Conservation (phyloP, 1,284 basidiomycete species). For the Trichosporon coremiiforme region DNA sequence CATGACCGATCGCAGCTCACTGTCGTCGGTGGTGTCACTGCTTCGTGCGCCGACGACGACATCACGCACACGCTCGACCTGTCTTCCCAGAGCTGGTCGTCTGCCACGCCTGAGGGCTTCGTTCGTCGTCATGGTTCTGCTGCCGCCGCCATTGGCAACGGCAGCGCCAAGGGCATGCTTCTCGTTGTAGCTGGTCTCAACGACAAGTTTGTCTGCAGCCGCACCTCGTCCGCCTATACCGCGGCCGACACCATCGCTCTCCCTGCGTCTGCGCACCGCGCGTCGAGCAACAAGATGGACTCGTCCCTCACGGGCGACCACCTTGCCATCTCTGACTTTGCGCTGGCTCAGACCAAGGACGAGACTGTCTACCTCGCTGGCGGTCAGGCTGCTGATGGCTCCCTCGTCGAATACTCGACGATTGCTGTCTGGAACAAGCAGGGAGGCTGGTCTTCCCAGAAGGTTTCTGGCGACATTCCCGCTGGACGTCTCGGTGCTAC, state of each 20-base stretch:
- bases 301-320: conserved; percentile 43
- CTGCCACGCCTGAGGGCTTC: conserved; percentile 38
- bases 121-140: conserved; percentile 47
- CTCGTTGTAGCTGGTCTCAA: conserved; percentile 53
- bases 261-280: conserved; percentile 35
- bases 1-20: conserved; percentile 40
- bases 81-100: conserved; percentile 36
- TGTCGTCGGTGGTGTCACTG: conserved; percentile 52
- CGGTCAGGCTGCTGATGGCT: conserved; percentile 48
- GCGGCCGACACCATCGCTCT: conserved; percentile 44
- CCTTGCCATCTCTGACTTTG: conserved; percentile 53
- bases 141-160: conserved; percentile 39
- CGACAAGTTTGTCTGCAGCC: conserved; percentile 50
- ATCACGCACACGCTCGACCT: conserved; percentile 49
- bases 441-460: conserved; percentile 47
- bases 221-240: conserved; percentile 45
- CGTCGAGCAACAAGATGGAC: conserved; percentile 38
- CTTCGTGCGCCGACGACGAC: conserved; percentile 45
- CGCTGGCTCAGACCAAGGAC: conserved; percentile 42
- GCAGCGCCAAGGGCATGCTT: conserved; percentile 36
- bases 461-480: conserved; percentile 48
- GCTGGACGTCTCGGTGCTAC: conserved; percentile 50
- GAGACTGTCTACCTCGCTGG: conserved; percentile 47
- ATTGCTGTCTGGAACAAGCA: conserved; percentile 47
- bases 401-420: conserved; percentile 41